These are phyloP conservation scores for Pythium pyrilobum DNA, from an alignment of 352 stramenopile species.

Conservation along the genomic window DNA sequence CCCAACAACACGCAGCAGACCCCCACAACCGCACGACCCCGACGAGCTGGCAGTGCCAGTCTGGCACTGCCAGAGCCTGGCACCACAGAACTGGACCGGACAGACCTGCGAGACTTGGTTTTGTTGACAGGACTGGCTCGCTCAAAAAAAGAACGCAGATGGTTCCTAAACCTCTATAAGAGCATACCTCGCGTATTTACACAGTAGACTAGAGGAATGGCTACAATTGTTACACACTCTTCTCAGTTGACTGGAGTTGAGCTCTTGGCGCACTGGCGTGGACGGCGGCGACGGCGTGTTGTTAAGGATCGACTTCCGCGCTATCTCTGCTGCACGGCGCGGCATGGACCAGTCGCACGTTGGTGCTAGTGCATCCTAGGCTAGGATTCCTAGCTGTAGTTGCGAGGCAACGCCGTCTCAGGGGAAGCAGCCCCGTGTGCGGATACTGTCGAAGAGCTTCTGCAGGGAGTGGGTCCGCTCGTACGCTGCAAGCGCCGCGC, in stretches of 20 bases:
- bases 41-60: too few species aligned
- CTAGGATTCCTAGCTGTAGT: too few species aligned
- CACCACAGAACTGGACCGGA: background rate
- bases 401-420: too few species aligned
- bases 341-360: too few species aligned
- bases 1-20: too few species aligned
- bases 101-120: constrained; percentile 11
- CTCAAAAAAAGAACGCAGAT: background rate
- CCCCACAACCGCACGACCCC: too few species aligned
- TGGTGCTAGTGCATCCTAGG: too few species aligned
- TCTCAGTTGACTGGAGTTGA: background rate
- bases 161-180: constrained; percentile 1
- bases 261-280: too few species aligned
- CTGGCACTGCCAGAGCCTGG: too few species aligned
- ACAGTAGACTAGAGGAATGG: constrained; percentile 7
- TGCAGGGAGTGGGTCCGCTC: constrained; percentile 62
- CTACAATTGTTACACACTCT: constrained; percentile 13
- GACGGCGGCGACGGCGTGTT: too few species aligned
- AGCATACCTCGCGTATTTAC: background rate
- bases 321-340: background rate
- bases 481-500: constrained; percentile 54
- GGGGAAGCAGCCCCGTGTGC: constrained; percentile 35
- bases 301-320: background rate
- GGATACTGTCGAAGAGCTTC: constrained; percentile 58
- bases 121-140: background rate